phyloP scores from a whole-genome alignment of 768 basidiomycete genomes.

The Boletus pseudo-olivaceus region DNA sequence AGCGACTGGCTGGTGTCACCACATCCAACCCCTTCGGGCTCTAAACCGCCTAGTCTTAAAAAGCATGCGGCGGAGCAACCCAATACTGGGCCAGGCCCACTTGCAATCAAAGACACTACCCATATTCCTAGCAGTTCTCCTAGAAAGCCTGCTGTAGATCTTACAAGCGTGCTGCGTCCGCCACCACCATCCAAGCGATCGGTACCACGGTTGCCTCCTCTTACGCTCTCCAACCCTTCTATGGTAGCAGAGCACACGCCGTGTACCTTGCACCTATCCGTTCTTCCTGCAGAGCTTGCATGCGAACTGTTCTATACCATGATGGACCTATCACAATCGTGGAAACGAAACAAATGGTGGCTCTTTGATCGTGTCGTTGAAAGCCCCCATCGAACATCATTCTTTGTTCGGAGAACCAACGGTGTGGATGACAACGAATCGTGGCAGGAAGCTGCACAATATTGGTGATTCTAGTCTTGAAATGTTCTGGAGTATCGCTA shows the following conservation, averaged over 20 bases:
- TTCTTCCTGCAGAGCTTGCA: slow-evolving; percentile 73
- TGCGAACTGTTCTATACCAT: slow-evolving; percentile 72
- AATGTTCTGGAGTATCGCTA: background rate
- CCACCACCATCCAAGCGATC: slow-evolving; percentile 38
- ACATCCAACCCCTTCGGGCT: slow-evolving; percentile 19
- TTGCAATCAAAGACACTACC: slow-evolving; percentile 18
- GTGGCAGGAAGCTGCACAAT: slow-evolving; percentile 73
- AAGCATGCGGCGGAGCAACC: slow-evolving; percentile 8
- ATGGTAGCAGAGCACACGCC: slow-evolving; percentile 69
- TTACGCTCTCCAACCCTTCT: slow-evolving; percentile 57
- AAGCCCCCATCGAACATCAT: slow-evolving; percentile 79
- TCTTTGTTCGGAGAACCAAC: slow-evolving; percentile 58
- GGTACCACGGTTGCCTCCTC: slow-evolving; percentile 46
- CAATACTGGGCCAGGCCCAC: background rate
- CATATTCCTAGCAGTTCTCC: slow-evolving; percentile 13
- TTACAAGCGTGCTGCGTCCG: slow-evolving; percentile 56
- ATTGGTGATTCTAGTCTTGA: slow-evolving; percentile 48
- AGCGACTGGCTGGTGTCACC: slow-evolving; percentile 49
- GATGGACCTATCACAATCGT: slow-evolving; percentile 55
- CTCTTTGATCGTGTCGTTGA: slow-evolving; percentile 78
- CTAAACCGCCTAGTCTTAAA: slow-evolving; percentile 20
- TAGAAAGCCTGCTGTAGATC: slow-evolving; percentile 37
- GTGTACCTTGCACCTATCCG: slow-evolving; percentile 66
- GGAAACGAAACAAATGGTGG: slow-evolving; percentile 82
- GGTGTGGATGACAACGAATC: slow-evolving; percentile 42